These are phyloP conservation scores for Alternaria panax DNA, from an alignment of 2,329 filamentous ascomycete species.

Conservation along the genomic window DNA sequence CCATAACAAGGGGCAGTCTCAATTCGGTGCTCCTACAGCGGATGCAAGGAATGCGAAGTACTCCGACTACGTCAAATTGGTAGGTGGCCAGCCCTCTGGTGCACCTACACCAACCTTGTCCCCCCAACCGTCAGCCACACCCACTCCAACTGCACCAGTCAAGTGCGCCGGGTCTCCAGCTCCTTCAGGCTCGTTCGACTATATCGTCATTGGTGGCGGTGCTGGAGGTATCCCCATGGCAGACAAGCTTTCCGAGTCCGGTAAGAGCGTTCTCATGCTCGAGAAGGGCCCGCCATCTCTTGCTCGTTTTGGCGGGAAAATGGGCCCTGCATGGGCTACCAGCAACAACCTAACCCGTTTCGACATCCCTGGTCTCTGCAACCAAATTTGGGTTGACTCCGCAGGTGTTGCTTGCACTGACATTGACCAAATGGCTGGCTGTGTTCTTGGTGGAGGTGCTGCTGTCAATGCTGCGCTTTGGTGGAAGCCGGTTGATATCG, in stretches of 20 bases:
- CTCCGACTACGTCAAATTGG: conserved; percentile 49
- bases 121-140: conserved; percentile 27
- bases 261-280: conserved; percentile 68
- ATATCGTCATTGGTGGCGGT: conserved; percentile 70
- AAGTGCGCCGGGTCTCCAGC: conserved; percentile 48
- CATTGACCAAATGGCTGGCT: conserved; percentile 76
- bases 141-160: conserved; percentile 41
- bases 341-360: conserved; percentile 72
- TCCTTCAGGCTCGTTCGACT: conserved; percentile 63
- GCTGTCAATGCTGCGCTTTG: conserved; percentile 73
- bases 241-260: conserved; percentile 69
- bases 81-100: conserved; percentile 30
- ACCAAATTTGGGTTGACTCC: conserved; percentile 72
- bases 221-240: conserved; percentile 67
- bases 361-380: conserved; percentile 74
- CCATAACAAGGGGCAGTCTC: conserved; percentile 64
- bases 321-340: conserved; percentile 68
- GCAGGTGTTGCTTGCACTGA: conserved; percentile 71
- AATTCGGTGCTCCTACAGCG: conserved; percentile 59
- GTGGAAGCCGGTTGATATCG: conserved; percentile 69
- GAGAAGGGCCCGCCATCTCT: conserved; percentile 63
- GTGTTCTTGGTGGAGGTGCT: conserved; percentile 72
- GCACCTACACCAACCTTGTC: conserved; percentile 34
- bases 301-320: conserved; percentile 68
- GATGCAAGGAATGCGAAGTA: conserved; percentile 56